A percentile compares a stretch with the other conserved stretches of the same genome.
These are phyloP conservation scores for Ophiorrhiza pumila DNA, from an alignment of 257 asterid species.

Conservation along the genomic window DNA sequence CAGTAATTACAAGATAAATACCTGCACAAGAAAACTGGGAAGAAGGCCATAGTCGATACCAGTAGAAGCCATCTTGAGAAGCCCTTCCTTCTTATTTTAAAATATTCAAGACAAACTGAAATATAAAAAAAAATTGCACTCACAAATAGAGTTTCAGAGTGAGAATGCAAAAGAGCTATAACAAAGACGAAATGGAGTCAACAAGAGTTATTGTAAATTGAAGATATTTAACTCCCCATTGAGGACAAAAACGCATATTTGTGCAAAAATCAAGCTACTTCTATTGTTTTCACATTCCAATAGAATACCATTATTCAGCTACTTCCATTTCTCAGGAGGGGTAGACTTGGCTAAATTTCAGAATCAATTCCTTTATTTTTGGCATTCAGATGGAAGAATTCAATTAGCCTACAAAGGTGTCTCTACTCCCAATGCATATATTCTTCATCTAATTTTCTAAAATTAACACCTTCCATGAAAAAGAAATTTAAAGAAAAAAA, in stretches of 20 bases:
- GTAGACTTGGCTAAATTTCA: neutral
- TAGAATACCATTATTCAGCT: neutral
- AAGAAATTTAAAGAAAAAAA: neutral
- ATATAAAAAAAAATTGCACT: too few relatives aligned
- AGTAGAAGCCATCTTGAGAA: too few relatives aligned
- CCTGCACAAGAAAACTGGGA: too few relatives aligned
- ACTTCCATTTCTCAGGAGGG: neutral
- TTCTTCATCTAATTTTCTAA: neutral
- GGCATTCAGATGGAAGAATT: neutral
- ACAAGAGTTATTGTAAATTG: too few relatives aligned
- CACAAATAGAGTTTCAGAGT: too few relatives aligned
- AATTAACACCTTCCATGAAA: neutral
- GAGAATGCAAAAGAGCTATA: too few relatives aligned
- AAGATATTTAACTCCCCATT: too few relatives aligned
- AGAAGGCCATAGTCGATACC: too few relatives aligned
- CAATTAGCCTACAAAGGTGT: neutral
- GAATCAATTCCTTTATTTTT: neutral
- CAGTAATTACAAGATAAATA: too few relatives aligned
- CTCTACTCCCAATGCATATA: neutral
- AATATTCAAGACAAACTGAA: too few relatives aligned
- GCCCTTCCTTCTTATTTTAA: too few relatives aligned
- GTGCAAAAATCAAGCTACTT: slow-evolving; percentile 2
- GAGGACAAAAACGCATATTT: neutral
- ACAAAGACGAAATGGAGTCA: too few relatives aligned
- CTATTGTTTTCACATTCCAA: neutral